phyloP scores from a whole-genome alignment of 2,329 filamentous ascomycete genomes.

The Neoscytalidium dimidiatum region DNA sequence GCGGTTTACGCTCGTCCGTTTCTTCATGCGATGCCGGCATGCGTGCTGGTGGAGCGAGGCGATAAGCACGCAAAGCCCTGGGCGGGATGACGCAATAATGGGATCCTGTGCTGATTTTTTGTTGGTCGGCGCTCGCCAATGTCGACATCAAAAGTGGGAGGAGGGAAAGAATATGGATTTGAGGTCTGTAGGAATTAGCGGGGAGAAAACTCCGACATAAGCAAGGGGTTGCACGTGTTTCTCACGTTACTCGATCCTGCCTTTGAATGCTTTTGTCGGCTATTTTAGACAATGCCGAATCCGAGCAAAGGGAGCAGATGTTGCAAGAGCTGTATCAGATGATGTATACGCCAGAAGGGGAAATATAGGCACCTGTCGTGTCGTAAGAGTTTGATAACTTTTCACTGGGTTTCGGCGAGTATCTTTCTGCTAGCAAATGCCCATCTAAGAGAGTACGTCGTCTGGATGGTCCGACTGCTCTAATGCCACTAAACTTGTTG shows the following conservation, averaged over 20 bases:
- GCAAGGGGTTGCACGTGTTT: not conserved
- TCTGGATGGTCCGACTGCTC: too few relatives aligned
- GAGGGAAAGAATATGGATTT: slow-evolving; percentile 19
- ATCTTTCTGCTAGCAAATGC: too few relatives aligned
- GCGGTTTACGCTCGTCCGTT: not conserved
- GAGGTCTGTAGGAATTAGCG: slow-evolving; percentile 62
- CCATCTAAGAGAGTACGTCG: too few relatives aligned
- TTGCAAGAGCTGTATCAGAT: too few relatives aligned
- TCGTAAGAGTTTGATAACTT: too few relatives aligned
- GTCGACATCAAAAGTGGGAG: slow-evolving; percentile 24
- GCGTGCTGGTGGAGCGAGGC: not conserved
- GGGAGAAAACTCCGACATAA: slow-evolving; percentile 26
- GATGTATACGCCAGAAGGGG: too few relatives aligned
- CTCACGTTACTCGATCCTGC: not conserved
- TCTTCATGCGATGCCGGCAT: not conserved
- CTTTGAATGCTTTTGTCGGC: too few relatives aligned
- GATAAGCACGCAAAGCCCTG: slow-evolving; percentile 12
- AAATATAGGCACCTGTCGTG: too few relatives aligned
- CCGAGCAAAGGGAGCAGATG: not conserved
- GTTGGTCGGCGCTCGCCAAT: not conserved
- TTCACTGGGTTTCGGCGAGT: too few relatives aligned
- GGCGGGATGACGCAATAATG: slow-evolving; percentile 13
- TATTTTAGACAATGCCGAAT: too few relatives aligned
- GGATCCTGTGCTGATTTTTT: not conserved
- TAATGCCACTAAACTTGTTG: too few relatives aligned